Evolutionary conservation across 2,329 filamentous ascomycete genomes (phyloP).

Genomic region (Hypoxylon sp.): DNA sequence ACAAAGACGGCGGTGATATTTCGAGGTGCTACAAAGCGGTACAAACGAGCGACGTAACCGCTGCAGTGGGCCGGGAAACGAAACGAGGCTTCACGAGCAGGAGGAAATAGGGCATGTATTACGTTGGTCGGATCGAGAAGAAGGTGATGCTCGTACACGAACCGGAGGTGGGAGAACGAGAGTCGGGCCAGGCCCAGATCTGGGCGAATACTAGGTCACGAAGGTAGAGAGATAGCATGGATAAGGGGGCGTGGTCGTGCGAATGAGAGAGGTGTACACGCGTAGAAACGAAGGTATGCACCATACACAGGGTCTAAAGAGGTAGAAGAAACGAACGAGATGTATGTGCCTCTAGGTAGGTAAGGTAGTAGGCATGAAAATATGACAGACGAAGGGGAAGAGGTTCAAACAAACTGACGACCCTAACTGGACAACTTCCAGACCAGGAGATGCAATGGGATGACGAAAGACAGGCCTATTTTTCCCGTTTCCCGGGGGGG

Average conservation of each 20-base stretch:
- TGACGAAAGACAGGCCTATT: slow-evolving; percentile 33
- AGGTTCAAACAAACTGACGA: slow-evolving; percentile 14
- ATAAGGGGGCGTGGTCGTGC: slow-evolving; percentile 4
- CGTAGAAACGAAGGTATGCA: slow-evolving; percentile 18
- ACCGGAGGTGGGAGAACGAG: slow-evolving; percentile 6
- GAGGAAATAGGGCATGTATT: slow-evolving; percentile 16
- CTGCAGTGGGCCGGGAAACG: slow-evolving; percentile 7
- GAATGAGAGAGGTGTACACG: slow-evolving; percentile 8
- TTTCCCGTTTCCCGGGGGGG: slow-evolving; percentile 13
- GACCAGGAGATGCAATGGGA: slow-evolving; percentile 15
- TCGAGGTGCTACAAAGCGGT: slow-evolving; percentile 25
- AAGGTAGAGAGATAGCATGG: not conserved
- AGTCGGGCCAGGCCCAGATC: slow-evolving; percentile 20
- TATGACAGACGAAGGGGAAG: not conserved
- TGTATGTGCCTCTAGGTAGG: not conserved
- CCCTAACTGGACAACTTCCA: slow-evolving; percentile 22
- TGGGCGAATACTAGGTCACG: slow-evolving; percentile 17
- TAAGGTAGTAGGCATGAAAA: not conserved
- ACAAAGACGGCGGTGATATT: slow-evolving; percentile 28
- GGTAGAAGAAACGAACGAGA: slow-evolving; percentile 25
- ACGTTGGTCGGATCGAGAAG: slow-evolving; percentile 9
- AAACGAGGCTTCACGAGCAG: slow-evolving; percentile 15
- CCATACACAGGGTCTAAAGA: slow-evolving; percentile 9
- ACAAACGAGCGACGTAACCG: slow-evolving; percentile 31
- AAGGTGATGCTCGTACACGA: slow-evolving; percentile 2